These are phyloP conservation scores for Fusarium sp. DNA, from an alignment of 2,329 filamentous ascomycete genomes.

Conservation along the genomic window DNA sequence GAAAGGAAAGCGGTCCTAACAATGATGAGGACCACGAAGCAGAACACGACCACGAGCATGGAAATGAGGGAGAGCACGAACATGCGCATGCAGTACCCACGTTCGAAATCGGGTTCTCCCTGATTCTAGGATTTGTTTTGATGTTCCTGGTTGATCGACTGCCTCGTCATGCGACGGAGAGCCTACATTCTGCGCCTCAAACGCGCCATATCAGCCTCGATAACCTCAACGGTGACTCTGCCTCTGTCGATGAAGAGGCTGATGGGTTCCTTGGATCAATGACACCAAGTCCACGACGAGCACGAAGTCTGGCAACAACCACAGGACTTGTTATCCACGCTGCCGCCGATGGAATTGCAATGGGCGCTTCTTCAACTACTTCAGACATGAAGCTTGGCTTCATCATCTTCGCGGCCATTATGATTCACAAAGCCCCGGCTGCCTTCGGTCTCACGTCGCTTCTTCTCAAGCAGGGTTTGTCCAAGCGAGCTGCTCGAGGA, in stretches of 20 bases:
- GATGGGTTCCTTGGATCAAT: constrained; percentile 71
- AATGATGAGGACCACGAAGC: constrained; percentile 51
- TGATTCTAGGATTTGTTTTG: constrained; percentile 89
- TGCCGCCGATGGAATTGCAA: constrained; percentile 92
- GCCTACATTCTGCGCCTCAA: constrained; percentile 72
- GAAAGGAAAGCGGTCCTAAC: constrained; percentile 47
- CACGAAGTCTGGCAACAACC: constrained; percentile 82
- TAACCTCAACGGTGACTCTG: constrained; percentile 72
- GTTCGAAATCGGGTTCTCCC: constrained; percentile 86
- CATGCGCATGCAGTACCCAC: constrained; percentile 64
- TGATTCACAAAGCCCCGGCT: constrained; percentile 97
- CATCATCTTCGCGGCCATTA: constrained; percentile 95
- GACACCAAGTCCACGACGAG: constrained; percentile 68
- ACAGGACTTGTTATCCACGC: constrained; percentile 96
- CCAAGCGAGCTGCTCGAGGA: constrained; percentile 84
- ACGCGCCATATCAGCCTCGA: constrained; percentile 91
- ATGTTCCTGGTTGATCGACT: constrained; percentile 97
- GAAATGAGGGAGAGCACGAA: constrained; percentile 56
- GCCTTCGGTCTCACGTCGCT: constrained; percentile 95
- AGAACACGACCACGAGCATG: constrained; percentile 48
- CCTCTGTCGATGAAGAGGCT: constrained; percentile 67
- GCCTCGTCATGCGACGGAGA: constrained; percentile 77
- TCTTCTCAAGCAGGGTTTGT: constrained; percentile 89
- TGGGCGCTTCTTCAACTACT: constrained; percentile 88
- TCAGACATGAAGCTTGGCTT: constrained; percentile 82